Conservation (phyloP, 176 grass and related monocot species). For the Elaeis guineensis region DNA sequence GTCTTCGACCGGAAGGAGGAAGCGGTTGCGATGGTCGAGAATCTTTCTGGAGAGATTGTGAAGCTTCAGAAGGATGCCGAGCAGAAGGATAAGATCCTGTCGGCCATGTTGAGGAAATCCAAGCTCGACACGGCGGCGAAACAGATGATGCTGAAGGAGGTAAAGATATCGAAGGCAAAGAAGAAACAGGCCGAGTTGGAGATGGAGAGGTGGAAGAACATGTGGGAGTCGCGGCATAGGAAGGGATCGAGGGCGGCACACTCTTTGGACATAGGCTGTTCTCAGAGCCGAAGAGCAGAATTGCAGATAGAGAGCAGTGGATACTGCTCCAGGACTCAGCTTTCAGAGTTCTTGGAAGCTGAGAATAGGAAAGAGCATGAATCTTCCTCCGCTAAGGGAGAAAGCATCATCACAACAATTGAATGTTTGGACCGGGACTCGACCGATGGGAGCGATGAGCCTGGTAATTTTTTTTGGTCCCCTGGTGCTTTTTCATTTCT, state of each 20-base stretch:
- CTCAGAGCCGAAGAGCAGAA: conserved; percentile 26
- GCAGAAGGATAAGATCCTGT: conserved; percentile 86
- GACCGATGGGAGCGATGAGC: conserved; percentile 41
- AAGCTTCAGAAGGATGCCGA: conserved; percentile 50
- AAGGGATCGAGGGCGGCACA: conserved; percentile 33
- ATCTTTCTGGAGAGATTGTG: conserved; percentile 35
- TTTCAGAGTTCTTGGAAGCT: conserved; percentile 50
- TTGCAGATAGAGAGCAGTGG: conserved; percentile 6
- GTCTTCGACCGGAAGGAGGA: conserved; percentile 32
- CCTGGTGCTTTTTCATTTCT: background rate
- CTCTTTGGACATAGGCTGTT: conserved; percentile 18
- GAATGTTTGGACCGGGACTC: conserved; percentile 33
- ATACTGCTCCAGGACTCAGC: conserved; percentile 36
- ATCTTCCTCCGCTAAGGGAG: conserved; percentile 15
- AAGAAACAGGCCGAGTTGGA: conserved; percentile 80
- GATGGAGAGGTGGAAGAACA: conserved; percentile 53
- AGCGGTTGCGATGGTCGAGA: conserved; percentile 25
- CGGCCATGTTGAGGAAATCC: conserved; percentile 76
- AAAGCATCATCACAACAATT: conserved; percentile 27
- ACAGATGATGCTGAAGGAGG: conserved; percentile 59
- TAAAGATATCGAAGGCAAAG: conserved; percentile 62
- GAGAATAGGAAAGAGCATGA: conserved; percentile 24
- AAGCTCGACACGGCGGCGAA: conserved; percentile 64
- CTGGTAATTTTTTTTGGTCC: conserved; percentile 27
- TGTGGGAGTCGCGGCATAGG: conserved; percentile 55